These are phyloP conservation scores for Phellinidium pouzarii DNA, from an alignment of 1,284 basidiomycete species.

Conservation along the genomic window DNA sequence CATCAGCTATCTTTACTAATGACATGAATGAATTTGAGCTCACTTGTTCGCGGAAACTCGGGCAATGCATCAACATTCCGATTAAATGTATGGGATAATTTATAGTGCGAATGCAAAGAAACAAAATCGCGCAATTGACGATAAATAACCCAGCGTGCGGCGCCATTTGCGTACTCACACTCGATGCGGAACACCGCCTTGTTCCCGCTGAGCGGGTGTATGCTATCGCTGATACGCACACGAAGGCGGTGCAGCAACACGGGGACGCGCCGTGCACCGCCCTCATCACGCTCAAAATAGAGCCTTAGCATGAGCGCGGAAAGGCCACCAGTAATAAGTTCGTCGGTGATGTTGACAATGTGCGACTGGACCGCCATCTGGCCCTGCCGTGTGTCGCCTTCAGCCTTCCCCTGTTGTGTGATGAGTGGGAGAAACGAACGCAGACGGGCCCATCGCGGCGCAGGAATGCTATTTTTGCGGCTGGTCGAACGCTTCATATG, in stretches of 20 bases:
- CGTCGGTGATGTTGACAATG: slow-evolving; percentile 75
- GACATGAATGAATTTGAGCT: slow-evolving; percentile 25
- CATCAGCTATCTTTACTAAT: background rate
- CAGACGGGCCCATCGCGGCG: slow-evolving; percentile 45
- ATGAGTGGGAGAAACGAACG: slow-evolving; percentile 61
- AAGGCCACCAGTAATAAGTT: slow-evolving; percentile 77
- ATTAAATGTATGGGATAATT: slow-evolving; percentile 76
- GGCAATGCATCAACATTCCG: slow-evolving; percentile 74
- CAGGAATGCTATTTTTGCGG: slow-evolving; percentile 29
- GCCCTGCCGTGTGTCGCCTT: slow-evolving; percentile 18
- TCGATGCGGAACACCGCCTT: slow-evolving; percentile 90
- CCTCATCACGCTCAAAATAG: slow-evolving; percentile 91
- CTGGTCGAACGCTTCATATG: slow-evolving; percentile 28
- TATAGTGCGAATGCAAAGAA: slow-evolving; percentile 87
- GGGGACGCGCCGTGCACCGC: slow-evolving; percentile 77
- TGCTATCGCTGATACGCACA: slow-evolving; percentile 78
- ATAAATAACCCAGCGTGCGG: slow-evolving; percentile 93
- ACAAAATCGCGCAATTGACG: slow-evolving; percentile 91
- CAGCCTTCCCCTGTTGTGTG: slow-evolving; percentile 28
- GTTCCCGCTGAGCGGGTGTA: slow-evolving; percentile 72
- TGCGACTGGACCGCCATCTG: slow-evolving; percentile 41
- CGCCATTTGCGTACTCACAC: slow-evolving; percentile 96
- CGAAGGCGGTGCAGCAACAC: slow-evolving; percentile 82
- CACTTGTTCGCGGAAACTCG: slow-evolving; percentile 86
- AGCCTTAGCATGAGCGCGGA: slow-evolving; percentile 81